Evolutionary conservation across 441 rosid species (phyloP), one percentile per base, ranked within the genome.

Genomic region (Pelargonium exstipulatum): DNA sequence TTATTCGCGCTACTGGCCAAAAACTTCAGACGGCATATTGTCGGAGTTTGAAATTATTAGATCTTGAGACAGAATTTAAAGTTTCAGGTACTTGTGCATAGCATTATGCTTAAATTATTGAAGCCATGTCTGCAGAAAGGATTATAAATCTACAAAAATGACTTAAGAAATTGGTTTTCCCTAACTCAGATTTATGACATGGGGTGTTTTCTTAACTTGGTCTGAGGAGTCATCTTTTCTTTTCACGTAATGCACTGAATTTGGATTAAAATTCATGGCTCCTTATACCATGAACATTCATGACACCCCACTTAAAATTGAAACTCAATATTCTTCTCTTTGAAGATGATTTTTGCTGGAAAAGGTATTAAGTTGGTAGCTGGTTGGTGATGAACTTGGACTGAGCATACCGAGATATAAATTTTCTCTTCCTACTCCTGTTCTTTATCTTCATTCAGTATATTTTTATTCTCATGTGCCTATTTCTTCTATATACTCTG

Each of bases 1-100:
- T 95, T 73, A 81, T 95, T 79, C 84, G 96, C 37, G 86, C 86
- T 37, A 86, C 78, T 66, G 98, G 97, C 60, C 67, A 72, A 72
- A 83, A 73, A 67, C 90, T 95, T 61, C 90, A 83, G 76, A 72
- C 42, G 70, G 83, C 86, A 17, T 89, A 85, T 76, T 75, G 73
- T 51, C 78, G 74, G 66, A 84, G 84, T 73, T 83, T 86, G 74
- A 80, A 81, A 70, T 77, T 78, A 32, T 82, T 95, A 72, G 81
- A 80, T 62, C 73, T 81, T 71, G 70, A 74, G 68, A 76, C 82
- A 64, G 65, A 71, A 51, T 75, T 85, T 49, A 80, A 77, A 70
- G 68, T 22, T 75, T 83, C 87, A 74, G 97, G 98, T 93, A 72
- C 48, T 46, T 37, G 29, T 18, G 9, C 9, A 20, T 18, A 18